Base-by-base conservation (phyloP, 148 eudicot genomes). In the Oxyria digyna region DNA sequence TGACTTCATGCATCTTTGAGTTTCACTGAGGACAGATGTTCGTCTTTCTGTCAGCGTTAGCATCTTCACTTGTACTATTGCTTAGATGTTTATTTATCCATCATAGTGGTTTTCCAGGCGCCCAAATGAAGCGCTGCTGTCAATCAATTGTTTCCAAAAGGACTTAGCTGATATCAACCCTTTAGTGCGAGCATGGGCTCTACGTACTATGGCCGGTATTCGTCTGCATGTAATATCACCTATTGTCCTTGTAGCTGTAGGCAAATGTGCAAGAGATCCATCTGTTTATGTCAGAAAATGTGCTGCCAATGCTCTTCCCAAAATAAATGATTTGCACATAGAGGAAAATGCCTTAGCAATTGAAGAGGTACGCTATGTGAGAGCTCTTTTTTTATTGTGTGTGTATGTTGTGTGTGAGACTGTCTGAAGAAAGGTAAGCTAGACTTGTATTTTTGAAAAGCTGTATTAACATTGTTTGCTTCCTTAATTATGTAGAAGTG, bases 181-280 rank as follows among this genome's bases (percentile, higher is more conserved):
- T 75, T 82, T 95, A 81, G 99, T 95, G 70, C 82, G 99, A 71
- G 99, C 99, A 37, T 91, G 97, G 97, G 99, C 99, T 73, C 97
- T 95, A 29, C 99, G 99, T 71, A 85, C 99, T 31, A 95, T 95
- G 99, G 97, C 99, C 14, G 99, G 99, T 67, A 95, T 95, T 50
- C 96, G 99, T 64, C 79, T 95, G 67, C 97, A 95, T 85, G 96
- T 78, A 29, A 84, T 88, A 49, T 82, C 94, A 38, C 93, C 91
- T 67, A 78, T 95, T 66, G 97, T 95, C 76, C 63, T 95, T 72
- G 84, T 84, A 74, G 97, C 99, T 68, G 91, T 87, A 67, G 80
- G 80, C 71, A 95, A 95, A 80, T 88, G 97, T 85, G 93, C 97
- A 1, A 85, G 96, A 80, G 99, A 95, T 83, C 96, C 99, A 73